Evolutionary conservation across 1,284 basidiomycete genomes (phyloP), one percentile per base, ranked within the genome.

Genomic region (Stereum hirsutum): DNA sequence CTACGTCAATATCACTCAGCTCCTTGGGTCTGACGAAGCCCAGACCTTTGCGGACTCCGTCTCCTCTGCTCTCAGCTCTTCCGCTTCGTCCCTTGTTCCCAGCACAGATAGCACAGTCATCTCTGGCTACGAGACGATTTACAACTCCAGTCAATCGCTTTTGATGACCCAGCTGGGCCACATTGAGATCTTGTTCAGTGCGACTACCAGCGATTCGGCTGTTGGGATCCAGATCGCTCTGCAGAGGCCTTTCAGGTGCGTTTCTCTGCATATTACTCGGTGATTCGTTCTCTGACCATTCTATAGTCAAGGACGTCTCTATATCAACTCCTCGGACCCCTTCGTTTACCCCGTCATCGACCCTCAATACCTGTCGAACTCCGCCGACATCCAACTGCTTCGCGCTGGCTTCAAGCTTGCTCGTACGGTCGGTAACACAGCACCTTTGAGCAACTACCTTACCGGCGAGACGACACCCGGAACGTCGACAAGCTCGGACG

Each of bases 171-270:
- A 62, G 7, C 65, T 74, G 40, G 79, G 74, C 0, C 68, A 77
- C 50, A 63, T 82, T 23, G 81, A 87, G 59, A 64, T 87, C n/a
- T 57, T 84, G 24, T 59, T 84, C 37, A 70, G 68, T 42, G 61
- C 81, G 48, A 78, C 74, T 14, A 63, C 70, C 5, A 62, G 68
- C 0, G 59, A 59, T 14, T 64, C 81, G 37, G 64, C 65, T 3
- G 68, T 88, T 33, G n/a, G n/a, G n/a, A n/a, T n/a, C n/a, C 81
- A 86, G 56, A 74, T 75, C 5, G 82, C 81, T 0, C 57, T 84
- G 23, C 82, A 87, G 55, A 79, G 81, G 52, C 78, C 81, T 1
- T 66, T 81, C 48, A 77, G 65, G 64, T 67, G 33, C 20, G 45
- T 45, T 46, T 15, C 34, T 20, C 21, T 14, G 28, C 5, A 14